Evolutionary conservation across 192 early-diverging fungal species (phyloP), one percentile per base, ranked within the genome.

Genomic region (Coemansia sp.): DNA sequence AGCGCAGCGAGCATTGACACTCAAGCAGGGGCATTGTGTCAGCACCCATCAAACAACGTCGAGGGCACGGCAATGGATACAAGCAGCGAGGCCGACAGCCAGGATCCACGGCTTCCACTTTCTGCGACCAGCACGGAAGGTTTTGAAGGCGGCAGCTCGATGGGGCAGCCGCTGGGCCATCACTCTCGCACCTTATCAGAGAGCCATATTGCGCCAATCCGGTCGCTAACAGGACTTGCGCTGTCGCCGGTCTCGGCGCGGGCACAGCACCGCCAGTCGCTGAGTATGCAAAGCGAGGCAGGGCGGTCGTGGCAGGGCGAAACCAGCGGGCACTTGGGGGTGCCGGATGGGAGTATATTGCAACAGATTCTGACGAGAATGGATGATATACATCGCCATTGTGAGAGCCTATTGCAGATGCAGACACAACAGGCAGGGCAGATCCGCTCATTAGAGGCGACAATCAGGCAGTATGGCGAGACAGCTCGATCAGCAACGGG

Each of bases 191-290:
- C 66, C 12, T 41, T 64, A 24, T 65, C 69, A 0, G 65, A 66
- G 9, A 58, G 59, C 22, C 69, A 71, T 3, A 59, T 68, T 8
- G 65, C 57, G 26, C 69, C 75, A 34, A 77, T 77, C 27, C 63
- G 69, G 26, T 77, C 75, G 19, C 48, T 71, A n/a, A 71, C 75
- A 10, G 65, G 65, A 31, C 65, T 77, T 47, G 69, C 65, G 14
- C 51, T 77, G 56, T 77, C 74, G 22, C 65, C 64, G 16, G 58
- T 24, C 9, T 49, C 49, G 58, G 23, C 49, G 61, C 50, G 22
- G 8, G 8, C 14, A 10, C 26, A 30, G 50, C 61, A 44, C 49
- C 64, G 56, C 6, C 64, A 66, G 64, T 38, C 52, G 54, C 64
- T 58, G 48, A 41, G 54, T 12, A 47, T 50, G 56, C 56, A 26